A percentile compares a stretch with the other conserved stretches of the same genome.
Conservation (phyloP, 345 rosid species). For the Linum tenue region DNA sequence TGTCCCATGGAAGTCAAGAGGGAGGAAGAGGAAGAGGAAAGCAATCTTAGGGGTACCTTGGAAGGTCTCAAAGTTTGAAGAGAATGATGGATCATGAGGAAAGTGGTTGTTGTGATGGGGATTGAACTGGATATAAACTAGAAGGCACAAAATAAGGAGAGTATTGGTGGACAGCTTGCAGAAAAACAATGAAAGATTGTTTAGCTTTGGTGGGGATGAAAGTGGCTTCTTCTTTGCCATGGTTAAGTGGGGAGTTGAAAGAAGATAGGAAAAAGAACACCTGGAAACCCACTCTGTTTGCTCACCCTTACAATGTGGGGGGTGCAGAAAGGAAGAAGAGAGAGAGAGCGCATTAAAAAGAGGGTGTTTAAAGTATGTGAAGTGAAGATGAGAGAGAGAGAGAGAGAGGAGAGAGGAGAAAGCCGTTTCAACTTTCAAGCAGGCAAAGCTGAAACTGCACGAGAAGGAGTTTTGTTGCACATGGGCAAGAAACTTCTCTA, state of each 20-base stretch:
- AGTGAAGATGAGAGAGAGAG: not conserved
- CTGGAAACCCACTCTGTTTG: not conserved
- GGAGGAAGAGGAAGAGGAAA: slow-evolving; percentile 31
- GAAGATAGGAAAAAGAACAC: not conserved
- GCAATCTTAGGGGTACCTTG: slow-evolving; percentile 25
- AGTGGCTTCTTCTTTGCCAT: not conserved
- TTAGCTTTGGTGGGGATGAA: not conserved
- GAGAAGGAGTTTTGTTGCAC: not conserved
- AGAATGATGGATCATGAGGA: not conserved
- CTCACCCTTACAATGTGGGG: not conserved
- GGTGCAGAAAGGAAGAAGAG: not conserved
- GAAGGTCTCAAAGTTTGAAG: not conserved
- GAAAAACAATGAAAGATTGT: not conserved
- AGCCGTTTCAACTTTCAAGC: not conserved
- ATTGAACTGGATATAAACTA: not conserved
- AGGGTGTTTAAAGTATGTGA: not conserved
- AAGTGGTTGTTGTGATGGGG: not conserved
- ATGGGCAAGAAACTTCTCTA: not conserved
- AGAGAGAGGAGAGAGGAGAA: not conserved
- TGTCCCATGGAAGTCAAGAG: slow-evolving; percentile 29
- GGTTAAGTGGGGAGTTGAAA: not conserved
- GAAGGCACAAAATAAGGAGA: not conserved
- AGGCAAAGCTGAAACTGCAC: not conserved
- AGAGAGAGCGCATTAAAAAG: no score
- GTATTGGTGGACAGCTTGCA: not conserved